Conservation (phyloP, 768 basidiomycete genomes). For the Astraeus odoratus region DNA sequence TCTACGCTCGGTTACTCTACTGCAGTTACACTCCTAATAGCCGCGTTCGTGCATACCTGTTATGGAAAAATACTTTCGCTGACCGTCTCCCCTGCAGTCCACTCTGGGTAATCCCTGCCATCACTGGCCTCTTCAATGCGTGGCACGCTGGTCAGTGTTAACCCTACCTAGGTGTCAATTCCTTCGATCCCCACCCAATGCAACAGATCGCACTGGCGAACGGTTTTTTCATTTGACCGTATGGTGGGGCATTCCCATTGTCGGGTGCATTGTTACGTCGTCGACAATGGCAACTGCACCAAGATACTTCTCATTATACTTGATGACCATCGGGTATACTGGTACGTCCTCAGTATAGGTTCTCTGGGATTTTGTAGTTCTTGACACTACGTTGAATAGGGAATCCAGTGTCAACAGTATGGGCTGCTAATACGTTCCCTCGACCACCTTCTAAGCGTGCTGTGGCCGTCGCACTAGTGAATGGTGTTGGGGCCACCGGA, state of each 20-base stretch:
- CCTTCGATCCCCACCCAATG: not conserved
- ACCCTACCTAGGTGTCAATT: too few relatives aligned
- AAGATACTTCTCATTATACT: slow-evolving; percentile 55
- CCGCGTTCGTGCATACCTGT: slow-evolving; percentile 38
- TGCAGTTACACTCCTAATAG: slow-evolving; percentile 51
- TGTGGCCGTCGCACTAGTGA: slow-evolving; percentile 57
- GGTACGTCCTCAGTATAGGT: slow-evolving; percentile 22
- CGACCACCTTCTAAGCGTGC: slow-evolving; percentile 47
- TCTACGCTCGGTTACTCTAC: slow-evolving; percentile 55
- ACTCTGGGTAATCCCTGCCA: slow-evolving; percentile 53
- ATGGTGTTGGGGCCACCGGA: slow-evolving; percentile 53
- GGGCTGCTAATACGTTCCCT: slow-evolving; percentile 57
- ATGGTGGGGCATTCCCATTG: slow-evolving; percentile 53
- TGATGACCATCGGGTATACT: slow-evolving; percentile 52
- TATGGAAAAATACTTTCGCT: not conserved
- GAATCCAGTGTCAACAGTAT: slow-evolving; percentile 41
- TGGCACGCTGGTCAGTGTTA: slow-evolving; percentile 41
- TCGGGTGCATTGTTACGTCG: slow-evolving; percentile 54
- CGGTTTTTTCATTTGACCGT: slow-evolving; percentile 54
- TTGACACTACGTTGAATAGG: slow-evolving; percentile 20
- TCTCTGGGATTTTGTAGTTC: not conserved
- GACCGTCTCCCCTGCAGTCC: slow-evolving; percentile 32
- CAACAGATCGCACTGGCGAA: slow-evolving; percentile 50
- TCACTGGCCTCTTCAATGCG: slow-evolving; percentile 44
- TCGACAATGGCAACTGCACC: slow-evolving; percentile 43